Conservation (phyloP, 2,329 filamentous ascomycete genomes). For the Fusarium sulawesiense region DNA sequence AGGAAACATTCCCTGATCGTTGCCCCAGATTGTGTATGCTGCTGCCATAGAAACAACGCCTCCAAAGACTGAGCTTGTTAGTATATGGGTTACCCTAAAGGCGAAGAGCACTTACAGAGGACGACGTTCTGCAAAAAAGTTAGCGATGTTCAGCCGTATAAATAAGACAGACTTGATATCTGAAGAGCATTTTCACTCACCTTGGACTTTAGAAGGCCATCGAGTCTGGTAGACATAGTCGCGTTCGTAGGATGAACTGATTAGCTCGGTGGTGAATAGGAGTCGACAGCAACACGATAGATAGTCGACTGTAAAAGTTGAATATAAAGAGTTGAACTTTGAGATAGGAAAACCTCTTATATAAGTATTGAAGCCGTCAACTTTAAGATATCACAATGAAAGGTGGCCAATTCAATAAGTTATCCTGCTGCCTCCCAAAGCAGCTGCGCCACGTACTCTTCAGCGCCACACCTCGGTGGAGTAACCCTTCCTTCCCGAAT, state of each 20-base stretch:
- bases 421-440: slow-evolving; percentile 11
- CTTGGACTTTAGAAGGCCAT: slow-evolving; percentile 45
- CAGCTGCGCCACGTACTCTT: slow-evolving; percentile 31
- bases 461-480: slow-evolving; percentile 37
- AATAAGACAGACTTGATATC: rapidly evolving
- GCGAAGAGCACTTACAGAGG: slow-evolving; percentile 64
- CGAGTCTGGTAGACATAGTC: slow-evolving; percentile 42
- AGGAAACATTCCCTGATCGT: slow-evolving; percentile 78
- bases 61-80: slow-evolving; percentile 32
- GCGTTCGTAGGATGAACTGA: too few species aligned
- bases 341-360: too few species aligned
- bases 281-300: neutral
- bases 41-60: slow-evolving; percentile 42
- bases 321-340: too few species aligned
- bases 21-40: slow-evolving; percentile 90
- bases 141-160: neutral
- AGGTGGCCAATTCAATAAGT: slow-evolving; percentile 40
- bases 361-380: too few species aligned
- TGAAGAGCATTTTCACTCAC: neutral
- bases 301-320: neutral
- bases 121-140: slow-evolving; percentile 69
- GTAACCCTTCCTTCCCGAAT: slow-evolving; percentile 36
- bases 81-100: slow-evolving; percentile 38
- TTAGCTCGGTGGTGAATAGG: too few species aligned
- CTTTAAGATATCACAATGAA: slow-evolving; percentile 29